Evolutionary conservation across 805 yeast genomes (phyloP).

Genomic region (Brettanomyces naardenensis): DNA sequence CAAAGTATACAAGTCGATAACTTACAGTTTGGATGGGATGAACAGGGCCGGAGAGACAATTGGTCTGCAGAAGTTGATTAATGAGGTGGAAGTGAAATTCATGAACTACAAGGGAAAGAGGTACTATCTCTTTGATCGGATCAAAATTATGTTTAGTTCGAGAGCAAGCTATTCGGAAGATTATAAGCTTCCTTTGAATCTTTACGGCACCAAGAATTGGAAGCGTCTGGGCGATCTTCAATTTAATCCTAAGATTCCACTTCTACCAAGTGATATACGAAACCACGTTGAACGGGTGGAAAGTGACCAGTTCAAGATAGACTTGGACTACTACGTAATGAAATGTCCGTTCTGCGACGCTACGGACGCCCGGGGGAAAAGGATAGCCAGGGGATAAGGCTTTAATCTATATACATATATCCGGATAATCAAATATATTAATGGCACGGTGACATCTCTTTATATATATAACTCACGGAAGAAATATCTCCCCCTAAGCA

Average conservation of each 20-base stretch:
- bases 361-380: not conserved
- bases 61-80: conserved; percentile 12
- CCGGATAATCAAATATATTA: not conserved
- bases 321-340: conserved; percentile 15
- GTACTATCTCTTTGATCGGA: conserved; percentile 22
- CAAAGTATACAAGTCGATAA: conserved; percentile 14
- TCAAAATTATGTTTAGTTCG: conserved; percentile 23
- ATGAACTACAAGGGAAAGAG: conserved; percentile 18
- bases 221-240: conserved; percentile 7
- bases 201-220: conserved; percentile 6
- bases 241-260: conserved; percentile 15
- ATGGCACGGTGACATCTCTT: not conserved
- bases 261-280: conserved; percentile 9
- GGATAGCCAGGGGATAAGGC: no score
- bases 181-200: conserved; percentile 14
- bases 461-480: conserved; percentile 48
- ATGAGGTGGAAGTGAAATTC: conserved; percentile 22
- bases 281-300: conserved; percentile 14
- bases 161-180: conserved; percentile 13
- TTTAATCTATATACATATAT: conserved; percentile 1
- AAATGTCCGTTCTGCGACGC: conserved; percentile 15
- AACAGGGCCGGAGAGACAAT: not conserved
- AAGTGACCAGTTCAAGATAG: conserved; percentile 18
- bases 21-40: conserved; percentile 16
- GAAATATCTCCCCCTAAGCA: conserved; percentile 36